phyloP scores from a whole-genome alignment of 2,329 filamentous ascomycete genomes.

The Alternaria conjuncta region DNA sequence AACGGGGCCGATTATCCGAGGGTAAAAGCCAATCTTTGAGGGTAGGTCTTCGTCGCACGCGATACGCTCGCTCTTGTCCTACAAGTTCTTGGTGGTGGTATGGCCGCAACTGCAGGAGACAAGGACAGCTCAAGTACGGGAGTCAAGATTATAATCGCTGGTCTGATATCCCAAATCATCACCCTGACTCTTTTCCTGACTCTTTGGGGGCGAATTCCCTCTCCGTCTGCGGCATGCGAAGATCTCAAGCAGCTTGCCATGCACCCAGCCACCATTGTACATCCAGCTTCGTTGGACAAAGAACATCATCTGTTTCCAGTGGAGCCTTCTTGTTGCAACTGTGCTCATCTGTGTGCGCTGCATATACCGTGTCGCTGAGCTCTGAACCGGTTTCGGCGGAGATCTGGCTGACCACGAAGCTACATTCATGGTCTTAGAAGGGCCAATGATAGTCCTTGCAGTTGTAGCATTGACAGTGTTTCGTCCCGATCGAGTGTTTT shows the following conservation, averaged over 20 bases:
- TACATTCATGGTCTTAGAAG: constrained; percentile 60
- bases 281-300: constrained; percentile 18
- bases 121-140: constrained; percentile 51
- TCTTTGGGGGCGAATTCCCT: constrained; percentile 47
- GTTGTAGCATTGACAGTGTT: constrained; percentile 52
- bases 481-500: constrained; percentile 50
- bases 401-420: constrained; percentile 55
- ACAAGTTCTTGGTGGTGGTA: constrained; percentile 62
- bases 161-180: constrained; percentile 61
- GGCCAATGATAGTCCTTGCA: constrained; percentile 58
- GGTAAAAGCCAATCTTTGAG: constrained; percentile 51
- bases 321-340: constrained; percentile 48
- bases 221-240: constrained; percentile 26
- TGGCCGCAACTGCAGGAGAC: constrained; percentile 59
- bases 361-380: constrained; percentile 56
- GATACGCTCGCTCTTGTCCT: constrained; percentile 64
- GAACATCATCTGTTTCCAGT: constrained; percentile 30
- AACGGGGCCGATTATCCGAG: constrained; percentile 50
- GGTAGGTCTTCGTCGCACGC: constrained; percentile 63
- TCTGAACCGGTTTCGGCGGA: constrained; percentile 53
- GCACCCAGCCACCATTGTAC: constrained; percentile 31
- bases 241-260: constrained; percentile 19
- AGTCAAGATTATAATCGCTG: constrained; percentile 61
- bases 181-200: constrained; percentile 58
- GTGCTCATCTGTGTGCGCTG: constrained; percentile 55